phyloP scores from a whole-genome alignment of 805 yeast species.

The Saccharomycopsis vini region DNA sequence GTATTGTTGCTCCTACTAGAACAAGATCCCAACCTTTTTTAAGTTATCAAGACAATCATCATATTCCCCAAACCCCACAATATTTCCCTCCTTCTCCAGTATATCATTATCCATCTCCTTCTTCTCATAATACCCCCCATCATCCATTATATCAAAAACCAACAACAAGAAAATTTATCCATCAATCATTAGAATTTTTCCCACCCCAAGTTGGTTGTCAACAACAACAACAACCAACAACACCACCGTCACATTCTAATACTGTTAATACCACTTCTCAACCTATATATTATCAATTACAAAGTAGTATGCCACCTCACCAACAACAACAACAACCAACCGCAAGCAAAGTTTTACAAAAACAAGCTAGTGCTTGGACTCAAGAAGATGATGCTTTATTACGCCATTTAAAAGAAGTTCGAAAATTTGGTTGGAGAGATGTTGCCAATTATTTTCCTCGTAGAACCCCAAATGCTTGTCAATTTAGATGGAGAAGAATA shows the following conservation, averaged over 20 bases:
- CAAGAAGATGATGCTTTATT: constrained; percentile 37
- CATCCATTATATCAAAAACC: neutral
- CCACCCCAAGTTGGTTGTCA: no score
- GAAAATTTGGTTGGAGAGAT: constrained; percentile 48
- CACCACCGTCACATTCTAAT: neutral
- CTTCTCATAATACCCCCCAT: neutral
- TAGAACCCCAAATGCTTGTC: constrained; percentile 48
- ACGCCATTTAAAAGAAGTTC: constrained; percentile 39
- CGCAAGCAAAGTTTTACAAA: neutral
- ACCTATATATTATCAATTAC: neutral
- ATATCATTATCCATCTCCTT: neutral
- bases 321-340: neutral
- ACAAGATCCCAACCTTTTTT: constrained; percentile 27
- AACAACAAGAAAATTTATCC: no score
- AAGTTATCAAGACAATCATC: neutral
- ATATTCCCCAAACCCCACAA: neutral
- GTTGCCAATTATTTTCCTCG: constrained; percentile 41
- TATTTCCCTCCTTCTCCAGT: neutral
- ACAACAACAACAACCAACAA: constrained; percentile 2
- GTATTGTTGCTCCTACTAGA: constrained; percentile 24
- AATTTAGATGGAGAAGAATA: constrained; percentile 44
- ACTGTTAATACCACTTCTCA: neutral
- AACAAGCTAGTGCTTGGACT: constrained; percentile 34
- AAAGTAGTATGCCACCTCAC: no score
- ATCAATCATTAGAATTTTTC: no score